Evolutionary conservation across 805 yeast genomes (phyloP).

Genomic region (Wickerhamiella sergipiensis): DNA sequence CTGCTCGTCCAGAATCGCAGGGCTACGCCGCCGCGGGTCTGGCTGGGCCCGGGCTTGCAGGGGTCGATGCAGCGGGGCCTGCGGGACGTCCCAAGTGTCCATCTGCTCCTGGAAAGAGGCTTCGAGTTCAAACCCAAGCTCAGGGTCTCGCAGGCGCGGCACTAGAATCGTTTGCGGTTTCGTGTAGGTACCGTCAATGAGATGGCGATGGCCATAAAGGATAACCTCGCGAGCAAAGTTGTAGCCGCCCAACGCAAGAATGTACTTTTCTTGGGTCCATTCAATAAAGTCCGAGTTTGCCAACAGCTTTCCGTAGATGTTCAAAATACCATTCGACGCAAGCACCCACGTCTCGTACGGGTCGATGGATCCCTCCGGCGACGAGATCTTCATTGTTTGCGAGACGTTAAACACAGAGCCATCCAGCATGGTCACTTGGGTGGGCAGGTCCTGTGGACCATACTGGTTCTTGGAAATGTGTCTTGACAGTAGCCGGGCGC

Average conservation of each 20-base stretch:
- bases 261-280: constrained; percentile 43
- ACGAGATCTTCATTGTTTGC: background rate
- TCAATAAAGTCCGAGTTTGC: constrained; percentile 19
- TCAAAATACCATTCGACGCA: constrained; percentile 36
- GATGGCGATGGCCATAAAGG: constrained; percentile 39
- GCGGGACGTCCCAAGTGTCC: background rate
- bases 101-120: background rate
- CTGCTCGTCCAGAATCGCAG: background rate
- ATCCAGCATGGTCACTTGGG: constrained; percentile 7
- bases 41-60: too few relatives aligned
- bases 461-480: constrained; percentile 10
- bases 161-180: constrained; percentile 51
- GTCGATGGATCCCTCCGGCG: background rate
- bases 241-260: constrained; percentile 45
- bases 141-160: constrained; percentile 18
- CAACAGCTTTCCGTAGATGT: constrained; percentile 30
- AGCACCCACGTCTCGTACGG: constrained; percentile 18
- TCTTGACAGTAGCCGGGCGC: background rate
- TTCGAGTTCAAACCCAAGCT: too few relatives aligned
- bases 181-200: constrained; percentile 39
- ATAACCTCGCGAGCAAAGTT: constrained; percentile 57
- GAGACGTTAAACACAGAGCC: constrained; percentile 8
- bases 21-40: background rate
- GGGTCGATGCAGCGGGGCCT: too few relatives aligned
- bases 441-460: constrained; percentile 7